phyloP scores from a whole-genome alignment of 169 alveolate genomes.

The Plasmodium cynomolgi region DNA sequence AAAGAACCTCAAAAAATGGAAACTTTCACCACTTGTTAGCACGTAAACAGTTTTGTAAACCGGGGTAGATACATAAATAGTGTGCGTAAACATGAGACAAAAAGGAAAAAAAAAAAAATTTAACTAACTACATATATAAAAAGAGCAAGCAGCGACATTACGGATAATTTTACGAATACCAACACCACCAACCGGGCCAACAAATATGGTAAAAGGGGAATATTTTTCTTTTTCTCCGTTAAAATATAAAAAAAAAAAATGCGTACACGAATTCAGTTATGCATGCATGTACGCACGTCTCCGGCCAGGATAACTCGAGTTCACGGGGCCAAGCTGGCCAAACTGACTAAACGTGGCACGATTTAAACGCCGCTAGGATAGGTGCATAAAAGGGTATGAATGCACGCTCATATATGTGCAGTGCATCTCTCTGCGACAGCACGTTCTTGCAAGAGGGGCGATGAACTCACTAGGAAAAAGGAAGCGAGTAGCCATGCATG shows the following conservation, averaged over 20 bases:
- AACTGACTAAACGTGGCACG: neutral
- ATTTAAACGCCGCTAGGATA: neutral
- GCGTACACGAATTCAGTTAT: neutral
- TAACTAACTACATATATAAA: neutral
- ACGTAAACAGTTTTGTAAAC: neutral
- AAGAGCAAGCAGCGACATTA: neutral
- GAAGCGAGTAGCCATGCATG: neutral
- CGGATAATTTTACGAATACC: neutral
- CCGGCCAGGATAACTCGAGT: conserved; percentile 7
- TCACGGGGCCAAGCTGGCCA: neutral
- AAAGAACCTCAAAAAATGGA: conserved; percentile 14
- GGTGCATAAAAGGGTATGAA: neutral
- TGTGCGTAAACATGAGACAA: neutral
- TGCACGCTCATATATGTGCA: neutral
- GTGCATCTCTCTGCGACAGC: neutral
- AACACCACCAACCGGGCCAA: neutral
- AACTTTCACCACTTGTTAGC: conserved; percentile 9
- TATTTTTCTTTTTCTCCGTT: neutral
- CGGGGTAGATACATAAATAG: neutral
- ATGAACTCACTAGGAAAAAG: neutral
- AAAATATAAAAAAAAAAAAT: neutral
- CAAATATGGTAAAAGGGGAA: neutral
- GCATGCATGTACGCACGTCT: conserved; percentile 13
- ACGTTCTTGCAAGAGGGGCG: neutral
- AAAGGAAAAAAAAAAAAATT: neutral